These are phyloP conservation scores for Nicotiana noctiflora DNA, from an alignment of 257 asterid genomes.

Conservation along the genomic window DNA sequence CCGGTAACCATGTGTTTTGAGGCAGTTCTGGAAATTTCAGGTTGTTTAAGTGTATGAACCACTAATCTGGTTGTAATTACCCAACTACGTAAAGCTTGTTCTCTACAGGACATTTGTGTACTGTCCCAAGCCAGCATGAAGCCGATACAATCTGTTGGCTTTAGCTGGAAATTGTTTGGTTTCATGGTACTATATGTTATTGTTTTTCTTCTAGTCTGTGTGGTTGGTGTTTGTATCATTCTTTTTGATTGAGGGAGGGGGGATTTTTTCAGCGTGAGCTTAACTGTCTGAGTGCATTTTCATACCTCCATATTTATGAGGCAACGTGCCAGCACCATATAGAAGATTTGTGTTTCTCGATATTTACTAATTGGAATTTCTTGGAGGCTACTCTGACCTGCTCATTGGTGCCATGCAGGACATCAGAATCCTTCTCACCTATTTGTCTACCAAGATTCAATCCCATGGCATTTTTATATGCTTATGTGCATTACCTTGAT, in stretches of 20 bases:
- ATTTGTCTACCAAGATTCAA: conserved; percentile 96
- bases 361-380: not conserved
- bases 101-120: not conserved
- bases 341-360: not conserved
- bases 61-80: not conserved
- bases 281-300: not conserved
- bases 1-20: not conserved
- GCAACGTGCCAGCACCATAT: not conserved
- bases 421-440: conserved; percentile 93
- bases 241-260: no score
- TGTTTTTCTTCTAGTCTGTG: not conserved
- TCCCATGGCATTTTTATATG: conserved; percentile 86
- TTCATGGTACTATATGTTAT: not conserved
- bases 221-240: not conserved
- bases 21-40: not conserved
- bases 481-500: conserved; percentile 92
- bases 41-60: not conserved
- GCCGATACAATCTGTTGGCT: not conserved
- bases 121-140: not conserved
- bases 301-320: not conserved
- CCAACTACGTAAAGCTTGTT: not conserved
- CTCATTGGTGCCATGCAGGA: conserved; percentile 49
- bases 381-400: not conserved
- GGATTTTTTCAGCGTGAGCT: not conserved
- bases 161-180: not conserved